Evolutionary conservation across 2,329 filamentous ascomycete genomes (phyloP), one percentile per base, ranked within the genome.

Genomic region (Colletotrichum sp.): DNA sequence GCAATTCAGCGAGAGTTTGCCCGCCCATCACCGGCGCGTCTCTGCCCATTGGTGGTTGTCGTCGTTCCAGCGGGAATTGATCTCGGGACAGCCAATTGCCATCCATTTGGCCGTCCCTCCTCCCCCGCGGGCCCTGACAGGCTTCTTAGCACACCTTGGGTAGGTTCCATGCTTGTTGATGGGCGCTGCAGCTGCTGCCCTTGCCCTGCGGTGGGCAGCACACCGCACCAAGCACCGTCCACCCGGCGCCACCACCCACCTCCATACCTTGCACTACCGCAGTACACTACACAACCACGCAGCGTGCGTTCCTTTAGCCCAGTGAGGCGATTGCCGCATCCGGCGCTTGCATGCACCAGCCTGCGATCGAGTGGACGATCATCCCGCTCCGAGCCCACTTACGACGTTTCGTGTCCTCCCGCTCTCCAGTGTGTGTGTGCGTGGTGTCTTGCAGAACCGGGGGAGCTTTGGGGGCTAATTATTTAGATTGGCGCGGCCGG

Each of bases 51-150:
- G 28, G 61, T 24, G 32, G 68, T 21, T 28, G 24, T 34, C 38
- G 36, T 65, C 36, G 67, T 77, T 76, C 38, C 69, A 73, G 76
- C 76, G 76, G 74, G 74, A 75, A 76, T 77, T 74, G 71, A 63
- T 32, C 56, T 73, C n/a, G 21, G n/a, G 26, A n/a, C 26, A 26
- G 66, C 21, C 56, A 52, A 4, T 13, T 18, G 59, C 38, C 36
- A 75, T 77, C 24, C 24, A 24, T 24, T 24, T 77, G 76, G 76
- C 30, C 26, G 30, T 18, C 34, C 32, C 69, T 52, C n/a, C 18
- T 21, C 30, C 12, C 12, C 30, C 64, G 65, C 48, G 28, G 65
- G 48, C 18, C 65, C 65, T 68, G 30, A 36, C 36, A 43, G 34
- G 43, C 43, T 52, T 52, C 43, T 52, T 13, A 52, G 18, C 38